A percentile compares a stretch with the other conserved stretches of the same genome.
These are phyloP conservation scores for Centella asiatica DNA, from an alignment of 129 eudicot species.

Conservation along the genomic window DNA sequence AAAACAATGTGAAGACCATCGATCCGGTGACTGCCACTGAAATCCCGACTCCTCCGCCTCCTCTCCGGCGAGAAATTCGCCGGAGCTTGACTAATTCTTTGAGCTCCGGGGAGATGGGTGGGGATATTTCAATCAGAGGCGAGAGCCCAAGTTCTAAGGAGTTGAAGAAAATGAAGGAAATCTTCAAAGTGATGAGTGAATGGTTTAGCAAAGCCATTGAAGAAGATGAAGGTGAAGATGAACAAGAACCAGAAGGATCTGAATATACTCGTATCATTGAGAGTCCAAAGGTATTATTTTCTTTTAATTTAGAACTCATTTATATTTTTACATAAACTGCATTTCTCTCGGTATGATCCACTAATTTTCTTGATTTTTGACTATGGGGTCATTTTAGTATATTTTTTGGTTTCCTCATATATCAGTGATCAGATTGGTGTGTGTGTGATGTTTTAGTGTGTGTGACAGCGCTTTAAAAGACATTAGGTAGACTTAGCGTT, in stretches of 20 bases:
- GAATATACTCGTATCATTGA: not conserved
- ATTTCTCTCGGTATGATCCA: not conserved
- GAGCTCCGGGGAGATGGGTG: conserved; percentile 1
- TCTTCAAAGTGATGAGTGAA: conserved; percentile 29
- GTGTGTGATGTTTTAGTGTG: too few species aligned
- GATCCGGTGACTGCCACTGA: not conserved
- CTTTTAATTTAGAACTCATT: not conserved
- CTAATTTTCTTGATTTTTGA: not conserved
- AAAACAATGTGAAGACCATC: not conserved
- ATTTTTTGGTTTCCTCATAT: too few species aligned
- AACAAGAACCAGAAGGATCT: conserved; percentile 8
- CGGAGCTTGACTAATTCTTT: not conserved
- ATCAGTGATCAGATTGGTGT: too few species aligned
- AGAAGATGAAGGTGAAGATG: conserved; percentile 22
- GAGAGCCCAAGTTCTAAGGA: conserved; percentile 22
- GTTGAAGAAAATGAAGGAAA: conserved; percentile 30
- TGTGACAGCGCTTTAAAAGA: too few species aligned
- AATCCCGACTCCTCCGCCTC: not conserved
- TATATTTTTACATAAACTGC: too few species aligned
- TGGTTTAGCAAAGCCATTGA: conserved; percentile 25
- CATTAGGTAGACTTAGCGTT: too few species aligned
- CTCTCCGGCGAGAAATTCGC: not conserved
- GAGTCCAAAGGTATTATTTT: conserved; percentile 20
- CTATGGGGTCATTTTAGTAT: too few species aligned
- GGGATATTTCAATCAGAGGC: not conserved